Base-by-base conservation (phyloP, 306 rosid genomes). In the Acacia acuminata region DNA sequence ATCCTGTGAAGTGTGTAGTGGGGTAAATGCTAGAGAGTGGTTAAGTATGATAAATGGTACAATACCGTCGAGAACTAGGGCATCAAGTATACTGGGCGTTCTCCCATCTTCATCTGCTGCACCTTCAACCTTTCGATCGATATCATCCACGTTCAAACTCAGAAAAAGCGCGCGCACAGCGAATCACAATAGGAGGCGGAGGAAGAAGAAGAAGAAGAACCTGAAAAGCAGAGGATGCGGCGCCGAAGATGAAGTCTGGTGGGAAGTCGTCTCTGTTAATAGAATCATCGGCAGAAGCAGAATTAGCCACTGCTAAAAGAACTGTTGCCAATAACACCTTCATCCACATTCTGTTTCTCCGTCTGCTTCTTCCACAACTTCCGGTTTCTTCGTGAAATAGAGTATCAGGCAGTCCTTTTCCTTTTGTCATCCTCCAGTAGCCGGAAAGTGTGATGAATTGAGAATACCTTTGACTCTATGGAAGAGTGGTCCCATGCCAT, bases 141-240 rank as follows among this genome's bases (percentile, higher is more conserved):
- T 25, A 24, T 10, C 24, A 63, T 12, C 34, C 11, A 38, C 32
- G 7, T 15, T 38, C 32, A 80, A 34, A 22, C 1, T 42, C 5
- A 45, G 13, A 8, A 73, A 55, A 6, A 38, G 30, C 75, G 20
- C 14, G 16, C 47, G 4, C 7, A 67, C 25, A 15, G 10, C 20
- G 5, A 40, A 24, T 43, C 16, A 3, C 43, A 61, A 13, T 15
- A 27, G 75, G 12, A 12, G 34, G 47, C 34, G 66, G 50, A 45
- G 13, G 61, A 22, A 56, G 48, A 53, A 47, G 61, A 22, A 56
- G 48, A 53, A 47, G 22, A 56, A 22, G 34, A 19, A 87, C 96
- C 92, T 93, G 96, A 58, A 87, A 93, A 76, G 96, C 94, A 0
- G 96, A 86, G 77, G 92, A 77, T 77, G 84, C 70, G 2, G 91